phyloP scores from a whole-genome alignment of 768 basidiomycete species.

The Boletus rex-veris region DNA sequence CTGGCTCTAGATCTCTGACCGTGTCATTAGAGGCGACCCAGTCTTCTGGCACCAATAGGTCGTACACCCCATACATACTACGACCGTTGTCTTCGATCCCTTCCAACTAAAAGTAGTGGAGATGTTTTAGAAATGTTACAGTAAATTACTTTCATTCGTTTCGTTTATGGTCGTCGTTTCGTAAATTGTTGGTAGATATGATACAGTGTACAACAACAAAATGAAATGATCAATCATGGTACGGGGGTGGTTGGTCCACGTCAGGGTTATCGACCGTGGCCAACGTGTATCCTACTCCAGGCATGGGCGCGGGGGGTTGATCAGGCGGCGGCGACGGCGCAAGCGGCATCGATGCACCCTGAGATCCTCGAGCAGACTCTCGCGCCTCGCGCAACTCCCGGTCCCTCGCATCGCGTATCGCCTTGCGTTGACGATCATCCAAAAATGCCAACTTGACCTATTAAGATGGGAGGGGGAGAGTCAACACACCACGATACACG shows the following conservation, averaged over 20 bases:
- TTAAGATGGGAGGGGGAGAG: neutral
- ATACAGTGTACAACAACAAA: conserved; percentile 1
- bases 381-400: conserved; percentile 45
- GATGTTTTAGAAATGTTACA: too few relatives aligned
- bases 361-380: conserved; percentile 20
- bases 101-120: conserved; percentile 1
- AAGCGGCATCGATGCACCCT: neutral
- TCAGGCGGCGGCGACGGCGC: neutral
- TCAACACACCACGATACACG: neutral
- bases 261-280: conserved; percentile 5
- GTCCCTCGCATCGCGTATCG: conserved; percentile 56
- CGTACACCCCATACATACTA: conserved; percentile 35
- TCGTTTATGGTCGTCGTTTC: neutral
- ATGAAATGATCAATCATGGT: conserved; percentile 7
- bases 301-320: conserved; percentile 14
- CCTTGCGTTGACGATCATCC: conserved; percentile 68
- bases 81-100: conserved; percentile 35
- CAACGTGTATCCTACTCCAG: conserved; percentile 24
- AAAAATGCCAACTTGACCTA: conserved; percentile 78
- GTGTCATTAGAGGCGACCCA: neutral
- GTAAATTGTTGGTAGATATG: conserved; percentile 1
- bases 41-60: conserved; percentile 1
- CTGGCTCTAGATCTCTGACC: neutral
- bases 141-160: neutral
- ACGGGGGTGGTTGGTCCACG: conserved; percentile 22